These are phyloP conservation scores for Scleromitrula shiraiana DNA, from an alignment of 2,329 filamentous ascomycete genomes.

Conservation along the genomic window DNA sequence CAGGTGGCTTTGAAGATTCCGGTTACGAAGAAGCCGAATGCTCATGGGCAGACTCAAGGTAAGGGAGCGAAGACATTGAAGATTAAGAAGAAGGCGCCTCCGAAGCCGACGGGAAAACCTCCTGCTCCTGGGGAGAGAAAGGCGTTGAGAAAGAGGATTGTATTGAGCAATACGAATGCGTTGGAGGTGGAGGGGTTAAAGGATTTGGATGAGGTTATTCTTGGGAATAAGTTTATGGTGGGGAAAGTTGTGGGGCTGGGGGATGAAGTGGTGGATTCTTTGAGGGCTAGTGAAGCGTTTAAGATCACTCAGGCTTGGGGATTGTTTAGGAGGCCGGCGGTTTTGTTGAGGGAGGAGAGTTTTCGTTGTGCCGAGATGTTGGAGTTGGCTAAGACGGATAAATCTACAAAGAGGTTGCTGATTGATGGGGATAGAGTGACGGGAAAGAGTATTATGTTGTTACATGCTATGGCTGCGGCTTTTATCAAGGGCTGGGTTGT, in stretches of 20 bases:
- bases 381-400: conserved; percentile 43
- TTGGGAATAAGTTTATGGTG: conserved; percentile 43
- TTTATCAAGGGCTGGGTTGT: conserved; percentile 83
- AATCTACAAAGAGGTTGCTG: conserved; percentile 54
- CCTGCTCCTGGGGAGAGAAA: conserved; percentile 75
- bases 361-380: conserved; percentile 60
- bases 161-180: conserved; percentile 91
- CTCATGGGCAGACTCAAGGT: conserved; percentile 1
- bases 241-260: conserved; percentile 65
- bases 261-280: conserved; percentile 62
- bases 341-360: conserved; percentile 72
- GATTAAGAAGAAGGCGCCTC: conserved; percentile 41
- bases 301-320: conserved; percentile 84
- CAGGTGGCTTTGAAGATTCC: conserved; percentile 19
- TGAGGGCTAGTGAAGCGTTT: conserved; percentile 83
- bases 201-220: conserved; percentile 49
- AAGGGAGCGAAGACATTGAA: conserved; percentile 20
- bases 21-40: conserved; percentile 3
- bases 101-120: conserved; percentile 36
- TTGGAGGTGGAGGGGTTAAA: conserved; percentile 63
- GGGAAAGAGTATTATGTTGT: conserved; percentile 79
- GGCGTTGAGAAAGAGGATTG: conserved; percentile 77
- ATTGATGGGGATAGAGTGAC: conserved; percentile 65
- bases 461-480: conserved; percentile 77
- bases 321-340: conserved; percentile 74